phyloP scores from a whole-genome alignment of 306 rosid genomes.

The Urtica urens region DNA sequence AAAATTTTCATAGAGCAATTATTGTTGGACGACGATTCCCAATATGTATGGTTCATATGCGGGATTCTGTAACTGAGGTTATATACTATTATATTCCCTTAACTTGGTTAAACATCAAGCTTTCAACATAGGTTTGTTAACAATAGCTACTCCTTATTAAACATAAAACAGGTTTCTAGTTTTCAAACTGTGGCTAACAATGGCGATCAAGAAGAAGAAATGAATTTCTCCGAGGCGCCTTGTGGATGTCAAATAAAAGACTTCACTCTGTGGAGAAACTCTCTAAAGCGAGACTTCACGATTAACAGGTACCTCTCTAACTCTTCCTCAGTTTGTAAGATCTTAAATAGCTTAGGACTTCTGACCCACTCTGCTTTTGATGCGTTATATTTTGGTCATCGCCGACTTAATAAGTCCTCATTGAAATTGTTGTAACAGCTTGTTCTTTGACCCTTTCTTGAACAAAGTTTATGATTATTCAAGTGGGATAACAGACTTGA shows the following conservation, averaged over 20 bases:
- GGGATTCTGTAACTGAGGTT: slow-evolving; percentile 60
- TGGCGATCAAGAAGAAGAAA: slow-evolving; percentile 14
- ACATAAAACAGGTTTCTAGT: slow-evolving; percentile 61
- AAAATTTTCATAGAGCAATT: slow-evolving; percentile 23
- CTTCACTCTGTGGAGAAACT: slow-evolving; percentile 46
- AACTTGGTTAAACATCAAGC: background rate
- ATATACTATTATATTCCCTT: slow-evolving; percentile 7
- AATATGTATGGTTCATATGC: slow-evolving; percentile 50
- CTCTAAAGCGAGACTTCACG: slow-evolving; percentile 73
- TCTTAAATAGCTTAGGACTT: too few relatives aligned
- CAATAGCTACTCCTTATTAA: slow-evolving; percentile 14
- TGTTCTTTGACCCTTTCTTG: slow-evolving; percentile 68
- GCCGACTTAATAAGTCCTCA: slow-evolving; percentile 18
- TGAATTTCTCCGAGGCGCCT: slow-evolving; percentile 26
- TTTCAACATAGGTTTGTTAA: slow-evolving; percentile 10
- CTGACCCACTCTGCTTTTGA: too few relatives aligned
- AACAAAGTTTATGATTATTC: slow-evolving; percentile 37
- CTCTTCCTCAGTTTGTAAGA: too few relatives aligned
- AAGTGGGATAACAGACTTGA: slow-evolving; percentile 35
- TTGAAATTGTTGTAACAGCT: slow-evolving; percentile 48
- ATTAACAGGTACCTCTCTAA: slow-evolving; percentile 51
- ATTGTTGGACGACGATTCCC: slow-evolving; percentile 81
- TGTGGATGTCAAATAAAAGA: slow-evolving; percentile 34
- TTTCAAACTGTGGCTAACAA: slow-evolving; percentile 53
- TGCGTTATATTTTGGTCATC: too few relatives aligned